phyloP scores from a whole-genome alignment of 2,329 filamentous ascomycete species.

The Plenodomus tracheiphilus region DNA sequence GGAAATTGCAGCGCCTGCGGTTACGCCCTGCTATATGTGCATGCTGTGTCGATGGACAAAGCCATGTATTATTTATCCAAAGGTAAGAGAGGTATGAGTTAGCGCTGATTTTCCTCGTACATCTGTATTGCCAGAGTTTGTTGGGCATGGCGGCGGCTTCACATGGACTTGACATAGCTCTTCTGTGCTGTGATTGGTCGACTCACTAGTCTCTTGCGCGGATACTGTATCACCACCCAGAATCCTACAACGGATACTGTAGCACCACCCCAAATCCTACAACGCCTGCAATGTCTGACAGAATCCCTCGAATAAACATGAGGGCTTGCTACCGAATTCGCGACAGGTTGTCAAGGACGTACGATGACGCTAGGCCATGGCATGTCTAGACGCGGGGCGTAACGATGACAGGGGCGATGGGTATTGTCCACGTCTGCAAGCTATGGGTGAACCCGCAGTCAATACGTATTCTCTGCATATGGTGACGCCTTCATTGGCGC shows the following conservation, averaged over 20 bases:
- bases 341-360: background rate
- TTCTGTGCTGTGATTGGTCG: constrained; percentile 32
- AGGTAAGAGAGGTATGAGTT: background rate
- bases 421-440: background rate
- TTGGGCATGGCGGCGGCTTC: background rate
- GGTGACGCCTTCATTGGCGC: constrained; percentile 18
- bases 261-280: constrained; percentile 25
- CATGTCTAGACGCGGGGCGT: background rate
- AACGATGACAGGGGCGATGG: background rate
- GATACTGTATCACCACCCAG: constrained; percentile 23
- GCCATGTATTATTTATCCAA: too few species aligned
- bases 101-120: background rate
- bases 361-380: background rate
- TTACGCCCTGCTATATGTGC: too few species aligned
- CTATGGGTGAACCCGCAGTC: background rate
- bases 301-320: constrained; percentile 5
- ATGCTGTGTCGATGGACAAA: too few species aligned
- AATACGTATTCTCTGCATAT: background rate
- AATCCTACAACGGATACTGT: constrained; percentile 30
- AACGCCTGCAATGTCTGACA: constrained; percentile 20
- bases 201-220: constrained; percentile 3
- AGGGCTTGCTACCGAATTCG: constrained; percentile 7
- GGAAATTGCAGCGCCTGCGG: too few species aligned
- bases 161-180: constrained; percentile 9
- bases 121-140: background rate